Base-by-base conservation (phyloP, 2,329 filamentous ascomycete species). In the Cytospora schulzeri region DNA sequence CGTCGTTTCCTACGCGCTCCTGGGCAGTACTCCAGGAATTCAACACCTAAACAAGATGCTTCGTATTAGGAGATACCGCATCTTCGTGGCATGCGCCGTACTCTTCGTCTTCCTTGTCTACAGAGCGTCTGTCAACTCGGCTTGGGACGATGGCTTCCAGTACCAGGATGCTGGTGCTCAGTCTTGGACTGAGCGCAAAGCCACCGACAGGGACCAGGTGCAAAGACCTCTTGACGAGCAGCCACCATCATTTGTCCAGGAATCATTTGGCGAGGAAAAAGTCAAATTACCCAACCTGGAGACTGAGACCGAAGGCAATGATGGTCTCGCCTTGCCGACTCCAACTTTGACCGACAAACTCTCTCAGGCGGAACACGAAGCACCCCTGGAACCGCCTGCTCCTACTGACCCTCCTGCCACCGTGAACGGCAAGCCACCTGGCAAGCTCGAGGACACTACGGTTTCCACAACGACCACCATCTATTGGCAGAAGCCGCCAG, bases 401-500 rank as follows among this genome's bases (percentile, higher is more conserved):
- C 69, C 70, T 29, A 70, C 67, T 15, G 72, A 69, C 19, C 70
- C 19, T 67, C 68, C 33, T 63, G 63, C 69, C 22, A 70, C 73
- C 57, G 67, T 69, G 12, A 69, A n/a, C n/a, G n/a, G n/a, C n/a
- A 72, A 28, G 60, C 68, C 72, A 1, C 65, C 71, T 1, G 69
- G 54, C 66, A 73, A 51, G 62, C 65, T 57, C 68, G 70, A 63
- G 69, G 72, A 31, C 33, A 68, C 55, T 66, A 68, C 61, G 35
- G 22, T 66, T 60, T 15, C 62, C 60, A 67, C 70, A 11, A 70
- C 69, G 26, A 68, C 73, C 24, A 71, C 74, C 12, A 76, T 88
- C 33, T 89, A 93, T 71, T 98, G 94, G 94, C 78, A 79, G 63
- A 92, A 89, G 74, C 83, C 86, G 67, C 79, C 82, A 3, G 92